A percentile compares a stretch with the other conserved stretches of the same genome.
Conservation (phyloP, 2,329 filamentous ascomycete species). For the Nothomitra cinnamomea region DNA sequence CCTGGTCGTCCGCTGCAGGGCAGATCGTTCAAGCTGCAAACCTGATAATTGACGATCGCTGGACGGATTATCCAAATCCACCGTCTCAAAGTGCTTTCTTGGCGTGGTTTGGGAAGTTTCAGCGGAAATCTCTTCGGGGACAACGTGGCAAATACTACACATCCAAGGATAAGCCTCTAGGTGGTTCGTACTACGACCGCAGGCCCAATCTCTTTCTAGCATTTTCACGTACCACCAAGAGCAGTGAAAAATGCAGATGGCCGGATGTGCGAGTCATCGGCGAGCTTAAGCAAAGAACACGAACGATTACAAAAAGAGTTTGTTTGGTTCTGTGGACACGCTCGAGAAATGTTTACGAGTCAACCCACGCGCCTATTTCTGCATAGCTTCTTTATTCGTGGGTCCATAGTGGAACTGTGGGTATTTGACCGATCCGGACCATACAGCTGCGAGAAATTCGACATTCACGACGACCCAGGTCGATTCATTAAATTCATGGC, state of each 20-base stretch:
- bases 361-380: constrained; percentile 22
- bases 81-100: constrained; percentile 1
- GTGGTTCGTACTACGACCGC: no score
- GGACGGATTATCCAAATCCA: constrained; percentile 4
- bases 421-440: constrained; percentile 22
- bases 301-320: background rate
- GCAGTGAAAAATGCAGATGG: no score
- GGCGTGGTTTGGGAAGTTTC: constrained; percentile 5
- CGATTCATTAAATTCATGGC: constrained; percentile 17
- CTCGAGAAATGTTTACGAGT: constrained; percentile 16
- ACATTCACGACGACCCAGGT: constrained; percentile 16
- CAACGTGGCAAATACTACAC: no score
- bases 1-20: background rate
- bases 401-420: no score
- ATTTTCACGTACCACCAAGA: no score
- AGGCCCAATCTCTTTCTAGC: no score
- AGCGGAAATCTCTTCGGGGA: background rate
- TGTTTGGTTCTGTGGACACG: constrained; percentile 5
- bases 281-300: constrained; percentile 4
- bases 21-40: background rate
- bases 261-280: constrained; percentile 5
- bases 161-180: no score
- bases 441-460: constrained; percentile 19
- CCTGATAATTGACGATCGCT: background rate
- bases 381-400: no score